Evolutionary conservation across 441 rosid genomes (phyloP).

Genomic region (Theobroma grandiflorum): DNA sequence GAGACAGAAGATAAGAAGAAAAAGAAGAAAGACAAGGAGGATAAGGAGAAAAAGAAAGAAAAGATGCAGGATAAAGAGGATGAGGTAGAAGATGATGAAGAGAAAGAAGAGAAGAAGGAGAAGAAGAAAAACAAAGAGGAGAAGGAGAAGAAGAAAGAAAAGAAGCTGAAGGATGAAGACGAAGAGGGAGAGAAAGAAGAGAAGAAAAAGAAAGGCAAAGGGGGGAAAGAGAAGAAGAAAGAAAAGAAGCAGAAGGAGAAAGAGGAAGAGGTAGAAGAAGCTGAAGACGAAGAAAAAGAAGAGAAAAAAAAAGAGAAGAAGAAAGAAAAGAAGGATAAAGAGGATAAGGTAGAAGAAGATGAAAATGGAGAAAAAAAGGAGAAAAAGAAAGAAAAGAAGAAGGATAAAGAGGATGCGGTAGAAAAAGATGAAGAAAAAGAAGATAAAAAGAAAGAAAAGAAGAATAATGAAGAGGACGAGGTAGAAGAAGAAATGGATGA

Average conservation of each 20-base stretch:
- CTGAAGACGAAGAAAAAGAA: background rate
- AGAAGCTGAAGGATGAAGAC: slow-evolving; percentile 33
- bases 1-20: slow-evolving; percentile 8
- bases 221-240: slow-evolving; percentile 7
- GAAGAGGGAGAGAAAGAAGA: background rate
- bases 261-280: slow-evolving; percentile 1
- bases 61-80: slow-evolving; percentile 1
- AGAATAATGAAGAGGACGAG: slow-evolving; percentile 19
- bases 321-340: background rate
- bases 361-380: slow-evolving; percentile 9
- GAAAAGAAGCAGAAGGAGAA: slow-evolving; percentile 17
- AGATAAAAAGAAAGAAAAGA: slow-evolving; percentile 23
- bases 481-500: slow-evolving; percentile 32
- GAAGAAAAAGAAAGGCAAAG: background rate
- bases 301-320: background rate
- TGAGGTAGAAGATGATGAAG: slow-evolving; percentile 3
- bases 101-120: background rate
- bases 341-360: slow-evolving; percentile 14
- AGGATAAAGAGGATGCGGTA: slow-evolving; percentile 18
- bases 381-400: background rate
- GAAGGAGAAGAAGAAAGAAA: slow-evolving; percentile 5
- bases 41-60: slow-evolving; percentile 22
- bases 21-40: slow-evolving; percentile 11
- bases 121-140: slow-evolving; percentile 7
- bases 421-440: slow-evolving; percentile 27